Base-by-base conservation (phyloP, 495 filamentous ascomycete species). In the Pyronema omphalodes region DNA sequence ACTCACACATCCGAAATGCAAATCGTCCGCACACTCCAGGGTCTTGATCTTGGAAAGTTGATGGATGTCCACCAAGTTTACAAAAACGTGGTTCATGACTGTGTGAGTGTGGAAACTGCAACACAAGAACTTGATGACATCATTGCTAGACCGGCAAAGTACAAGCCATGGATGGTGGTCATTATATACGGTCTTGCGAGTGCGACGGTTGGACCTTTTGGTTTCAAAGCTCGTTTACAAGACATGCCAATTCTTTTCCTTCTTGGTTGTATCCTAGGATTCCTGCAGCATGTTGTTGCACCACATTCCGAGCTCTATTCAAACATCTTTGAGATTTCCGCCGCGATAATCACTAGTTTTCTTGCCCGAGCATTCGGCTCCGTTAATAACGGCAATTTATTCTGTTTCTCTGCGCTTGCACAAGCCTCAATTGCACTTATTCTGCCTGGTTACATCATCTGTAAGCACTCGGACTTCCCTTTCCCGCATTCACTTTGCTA, bases 1-100 rank as follows among this genome's bases (percentile, higher is more conserved):
- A 93, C 86, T 7, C 88, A 94, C 62, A 94, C 89, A 7, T 87
- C 88, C 6, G 89, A 94, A 66, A 84, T 95, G 51, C 89, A 91
- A 66, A 78, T 96, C 43, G 81, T 96, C 9, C 77, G 84, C 33
- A 73, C 77, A 7, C 68, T 66, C 2, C 84, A 88, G 65, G 88
- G 84, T 0, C 76, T 95, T 43, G 83, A 96, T 67, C 71, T 96
- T 8, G 85, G 86, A 7, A 84, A 81, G 55, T 72, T 96, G 29
- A 76, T 83, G 9, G 88, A 94, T 58, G 78, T 81, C 7, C 88
- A 95, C 64, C 76, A 86, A 45, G 80, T 94, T 47, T 96, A 94
- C 71, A 95, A 96, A 68, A 80, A 87, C 56, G 87, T 95, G 14
- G 79, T 94, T 14, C 88, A 94, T 64, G 88, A 93, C 66, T 73